These are phyloP conservation scores for Chenopodium album DNA, from an alignment of 148 eudicot genomes.

Conservation along the genomic window DNA sequence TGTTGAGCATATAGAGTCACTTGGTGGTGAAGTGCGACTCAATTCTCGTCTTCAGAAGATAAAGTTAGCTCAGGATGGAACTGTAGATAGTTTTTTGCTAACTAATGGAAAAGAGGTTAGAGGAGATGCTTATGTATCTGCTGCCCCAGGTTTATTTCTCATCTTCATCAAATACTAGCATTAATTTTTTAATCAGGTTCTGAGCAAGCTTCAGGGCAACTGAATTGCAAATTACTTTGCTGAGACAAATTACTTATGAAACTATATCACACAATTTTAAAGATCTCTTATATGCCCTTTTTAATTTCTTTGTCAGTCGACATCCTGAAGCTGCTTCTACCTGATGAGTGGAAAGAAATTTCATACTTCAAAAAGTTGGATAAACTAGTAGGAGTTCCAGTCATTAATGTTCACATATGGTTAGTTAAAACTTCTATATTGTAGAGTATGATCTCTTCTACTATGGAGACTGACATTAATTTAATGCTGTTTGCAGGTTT, in stretches of 20 bases:
- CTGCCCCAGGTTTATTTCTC: conserved; percentile 69
- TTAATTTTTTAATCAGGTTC: not conserved
- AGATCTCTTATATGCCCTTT: not conserved
- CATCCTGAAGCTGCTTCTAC: conserved; percentile 82
- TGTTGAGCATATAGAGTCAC: conserved; percentile 74
- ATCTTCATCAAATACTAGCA: not conserved
- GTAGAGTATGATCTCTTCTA: not conserved
- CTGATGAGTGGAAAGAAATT: conserved; percentile 82
- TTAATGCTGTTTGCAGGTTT: conserved; percentile 62
- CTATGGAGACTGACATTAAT: not conserved
- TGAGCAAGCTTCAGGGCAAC: not conserved
- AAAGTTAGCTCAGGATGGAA: conserved; percentile 70
- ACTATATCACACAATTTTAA: too few relatives aligned
- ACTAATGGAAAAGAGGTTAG: conserved; percentile 59
- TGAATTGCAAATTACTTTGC: not conserved
- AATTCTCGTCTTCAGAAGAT: conserved; percentile 84
- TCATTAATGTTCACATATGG: conserved; percentile 98
- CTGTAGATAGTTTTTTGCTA: conserved; percentile 59
- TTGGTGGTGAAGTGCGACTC: conserved; percentile 80
- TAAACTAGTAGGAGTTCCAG: conserved; percentile 95
- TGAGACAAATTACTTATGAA: not conserved
- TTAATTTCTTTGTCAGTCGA: conserved; percentile 51
- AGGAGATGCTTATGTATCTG: conserved; percentile 90
- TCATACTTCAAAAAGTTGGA: conserved; percentile 82
- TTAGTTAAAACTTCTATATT: conserved; percentile 37